These are phyloP conservation scores for Gossypium gossypioides DNA, from an alignment of 441 rosid genomes.

Conservation along the genomic window DNA sequence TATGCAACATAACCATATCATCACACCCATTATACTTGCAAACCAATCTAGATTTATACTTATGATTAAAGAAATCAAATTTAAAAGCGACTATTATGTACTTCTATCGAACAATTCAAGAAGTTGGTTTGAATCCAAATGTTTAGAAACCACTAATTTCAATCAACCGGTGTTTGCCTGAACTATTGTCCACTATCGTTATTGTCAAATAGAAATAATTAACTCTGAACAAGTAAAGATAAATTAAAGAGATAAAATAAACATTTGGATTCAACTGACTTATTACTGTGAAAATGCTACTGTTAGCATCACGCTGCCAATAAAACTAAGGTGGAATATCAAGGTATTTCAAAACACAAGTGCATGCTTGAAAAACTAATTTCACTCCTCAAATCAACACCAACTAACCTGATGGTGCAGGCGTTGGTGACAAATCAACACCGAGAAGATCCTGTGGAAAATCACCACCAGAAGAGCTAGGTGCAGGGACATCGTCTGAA, in stretches of 20 bases:
- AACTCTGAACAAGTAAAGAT: neutral
- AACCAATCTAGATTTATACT: neutral
- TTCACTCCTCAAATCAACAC: slow-evolving; percentile 9
- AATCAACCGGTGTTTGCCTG: neutral
- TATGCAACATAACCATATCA: neutral
- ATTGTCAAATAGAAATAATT: neutral
- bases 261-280: neutral
- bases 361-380: neutral
- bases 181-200: neutral
- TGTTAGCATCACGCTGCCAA: neutral
- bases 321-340: neutral
- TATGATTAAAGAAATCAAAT: neutral
- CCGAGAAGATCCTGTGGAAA: slow-evolving; percentile 84
- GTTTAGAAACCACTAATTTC: neutral
- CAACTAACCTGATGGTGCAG: slow-evolving; percentile 60
- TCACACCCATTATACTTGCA: neutral
- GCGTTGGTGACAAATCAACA: slow-evolving; percentile 45
- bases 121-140: neutral
- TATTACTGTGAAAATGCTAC: neutral
- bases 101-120: neutral
- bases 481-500: slow-evolving; percentile 69
- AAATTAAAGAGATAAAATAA: neutral
- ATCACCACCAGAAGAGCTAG: slow-evolving; percentile 72
- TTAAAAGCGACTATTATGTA: neutral
- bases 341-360: neutral